These are phyloP conservation scores for Neurospora sp. DNA, from an alignment of 495 filamentous ascomycete genomes.

Conservation along the genomic window DNA sequence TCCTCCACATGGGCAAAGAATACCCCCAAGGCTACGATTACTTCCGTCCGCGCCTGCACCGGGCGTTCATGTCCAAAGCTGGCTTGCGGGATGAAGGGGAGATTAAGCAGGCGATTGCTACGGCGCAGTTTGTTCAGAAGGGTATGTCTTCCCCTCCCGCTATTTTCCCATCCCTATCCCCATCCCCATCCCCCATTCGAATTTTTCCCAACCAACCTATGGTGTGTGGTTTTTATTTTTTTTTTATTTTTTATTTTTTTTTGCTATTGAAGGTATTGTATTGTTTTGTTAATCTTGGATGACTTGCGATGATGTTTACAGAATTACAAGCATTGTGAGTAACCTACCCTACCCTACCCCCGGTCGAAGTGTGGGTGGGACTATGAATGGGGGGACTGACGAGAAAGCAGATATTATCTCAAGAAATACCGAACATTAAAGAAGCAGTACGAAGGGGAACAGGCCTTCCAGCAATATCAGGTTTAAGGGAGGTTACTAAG, in stretches of 20 bases:
- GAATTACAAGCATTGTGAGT: neutral
- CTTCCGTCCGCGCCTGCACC: slow-evolving; percentile 71
- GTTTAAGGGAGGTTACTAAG: neutral
- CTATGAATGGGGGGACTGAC: neutral
- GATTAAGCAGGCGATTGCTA: slow-evolving; percentile 64
- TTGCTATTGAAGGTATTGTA: no score
- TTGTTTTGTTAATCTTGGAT: no score
- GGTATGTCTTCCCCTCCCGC: no score
- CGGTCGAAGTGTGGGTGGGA: no score
- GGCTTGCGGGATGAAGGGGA: slow-evolving; percentile 58
- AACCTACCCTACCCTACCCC: neutral
- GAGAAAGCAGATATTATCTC: slow-evolving; percentile 69
- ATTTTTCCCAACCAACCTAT: no score
- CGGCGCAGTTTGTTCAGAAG: slow-evolving; percentile 85
- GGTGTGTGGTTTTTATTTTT: no score
- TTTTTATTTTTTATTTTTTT: no score
- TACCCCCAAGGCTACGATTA: slow-evolving; percentile 84
- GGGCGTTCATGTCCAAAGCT: slow-evolving; percentile 70
- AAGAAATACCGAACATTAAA: slow-evolving; percentile 86
- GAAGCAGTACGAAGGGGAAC: slow-evolving; percentile 27
- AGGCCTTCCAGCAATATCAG: neutral
- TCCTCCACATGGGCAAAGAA: slow-evolving; percentile 72
- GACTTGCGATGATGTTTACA: no score
- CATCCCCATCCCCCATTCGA: no score
- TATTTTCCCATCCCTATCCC: no score